These are phyloP conservation scores for Pleurotus cornucopiae DNA, from an alignment of 768 basidiomycete species.

Conservation along the genomic window DNA sequence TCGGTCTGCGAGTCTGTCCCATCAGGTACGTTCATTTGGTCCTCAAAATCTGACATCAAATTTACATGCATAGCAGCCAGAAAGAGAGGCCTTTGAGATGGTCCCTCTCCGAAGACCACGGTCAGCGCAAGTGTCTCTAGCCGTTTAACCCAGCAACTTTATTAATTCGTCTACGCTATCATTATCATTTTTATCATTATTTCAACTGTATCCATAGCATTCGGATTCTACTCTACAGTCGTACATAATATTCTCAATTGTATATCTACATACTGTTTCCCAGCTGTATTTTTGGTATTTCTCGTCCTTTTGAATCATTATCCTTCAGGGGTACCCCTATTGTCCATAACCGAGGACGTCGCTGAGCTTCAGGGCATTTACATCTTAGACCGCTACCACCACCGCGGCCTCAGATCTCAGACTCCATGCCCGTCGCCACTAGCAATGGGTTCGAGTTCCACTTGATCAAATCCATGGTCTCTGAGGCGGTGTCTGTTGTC, in stretches of 20 bases:
- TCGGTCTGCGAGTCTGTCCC: no score
- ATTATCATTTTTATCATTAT: not conserved
- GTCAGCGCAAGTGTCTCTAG: not conserved
- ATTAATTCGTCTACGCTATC: not conserved
- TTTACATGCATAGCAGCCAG: not conserved
- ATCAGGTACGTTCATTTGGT: no score
- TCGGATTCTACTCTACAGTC: not conserved
- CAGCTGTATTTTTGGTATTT: not conserved
- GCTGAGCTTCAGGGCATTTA: no score
- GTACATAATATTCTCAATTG: not conserved
- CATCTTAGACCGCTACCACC: not conserved
- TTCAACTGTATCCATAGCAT: conserved; percentile 2
- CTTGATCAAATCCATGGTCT: not conserved
- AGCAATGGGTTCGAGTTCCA: not conserved
- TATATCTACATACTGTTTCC: not conserved
- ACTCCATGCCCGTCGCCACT: not conserved
- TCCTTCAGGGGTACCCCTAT: not conserved
- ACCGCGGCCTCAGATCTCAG: not conserved
- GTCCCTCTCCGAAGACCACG: not conserved
- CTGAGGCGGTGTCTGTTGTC: not conserved
- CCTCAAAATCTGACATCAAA: no score
- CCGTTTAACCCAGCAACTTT: not conserved
- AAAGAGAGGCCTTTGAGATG: not conserved
- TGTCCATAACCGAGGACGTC: not conserved
- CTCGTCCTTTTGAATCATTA: not conserved